phyloP scores from a whole-genome alignment of 768 basidiomycete species.

The Lentinula sp. region DNA sequence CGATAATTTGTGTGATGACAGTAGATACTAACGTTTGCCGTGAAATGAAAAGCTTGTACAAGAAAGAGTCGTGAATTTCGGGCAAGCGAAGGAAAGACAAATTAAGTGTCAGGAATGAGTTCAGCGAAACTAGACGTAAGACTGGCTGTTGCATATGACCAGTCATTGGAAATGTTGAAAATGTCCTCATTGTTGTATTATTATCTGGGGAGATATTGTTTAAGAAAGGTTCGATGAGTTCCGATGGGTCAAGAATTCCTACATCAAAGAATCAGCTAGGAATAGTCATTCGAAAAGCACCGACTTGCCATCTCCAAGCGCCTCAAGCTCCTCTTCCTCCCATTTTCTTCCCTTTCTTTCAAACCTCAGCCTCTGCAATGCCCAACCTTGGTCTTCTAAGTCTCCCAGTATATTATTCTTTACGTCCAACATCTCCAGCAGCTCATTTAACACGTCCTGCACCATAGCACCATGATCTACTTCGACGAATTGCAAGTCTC shows the following conservation, averaged over 20 bases:
- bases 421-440: constrained; percentile 44
- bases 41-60: constrained; percentile 62
- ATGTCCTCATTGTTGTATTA: constrained; percentile 39
- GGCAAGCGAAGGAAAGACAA: constrained; percentile 64
- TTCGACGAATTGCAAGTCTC: constrained; percentile 55
- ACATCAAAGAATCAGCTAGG: background rate
- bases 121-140: constrained; percentile 67
- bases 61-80: constrained; percentile 70
- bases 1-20: constrained; percentile 42
- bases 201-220: constrained; percentile 29
- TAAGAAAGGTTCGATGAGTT: constrained; percentile 48
- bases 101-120: constrained; percentile 49
- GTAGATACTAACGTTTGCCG: constrained; percentile 49
- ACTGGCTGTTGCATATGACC: constrained; percentile 60
- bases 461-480: constrained; percentile 47
- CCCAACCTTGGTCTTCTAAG: constrained; percentile 58
- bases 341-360: constrained; percentile 58
- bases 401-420: constrained; percentile 47
- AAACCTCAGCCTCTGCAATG: constrained; percentile 55
- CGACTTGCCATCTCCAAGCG: constrained; percentile 54
- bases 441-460: constrained; percentile 51
- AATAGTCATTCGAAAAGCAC: background rate
- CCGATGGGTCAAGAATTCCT: constrained; percentile 46
- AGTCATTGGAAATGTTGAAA: constrained; percentile 67
- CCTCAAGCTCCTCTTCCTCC: constrained; percentile 66